Evolutionary conservation across 345 rosid genomes (phyloP).

Genomic region (Eutrema japonicum): DNA sequence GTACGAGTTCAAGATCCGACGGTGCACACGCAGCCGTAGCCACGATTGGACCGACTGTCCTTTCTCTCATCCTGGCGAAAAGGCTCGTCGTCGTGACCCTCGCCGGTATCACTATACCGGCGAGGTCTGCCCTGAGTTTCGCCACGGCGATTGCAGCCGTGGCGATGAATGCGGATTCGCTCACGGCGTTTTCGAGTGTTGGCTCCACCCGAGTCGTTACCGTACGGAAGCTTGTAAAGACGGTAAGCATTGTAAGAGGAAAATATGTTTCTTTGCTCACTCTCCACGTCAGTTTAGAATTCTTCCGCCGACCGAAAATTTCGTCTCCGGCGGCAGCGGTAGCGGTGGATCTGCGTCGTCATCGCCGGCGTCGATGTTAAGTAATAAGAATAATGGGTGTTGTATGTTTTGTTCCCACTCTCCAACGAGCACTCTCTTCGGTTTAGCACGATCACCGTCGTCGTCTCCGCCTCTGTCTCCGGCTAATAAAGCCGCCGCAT

Average conservation of each 20-base stretch:
- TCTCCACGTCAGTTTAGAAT: slow-evolving; percentile 66
- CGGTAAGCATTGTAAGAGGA: slow-evolving; percentile 67
- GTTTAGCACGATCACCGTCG: slow-evolving; percentile 62
- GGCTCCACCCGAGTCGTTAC: slow-evolving; percentile 76
- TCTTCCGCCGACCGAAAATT: slow-evolving; percentile 44
- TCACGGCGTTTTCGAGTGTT: slow-evolving; percentile 80
- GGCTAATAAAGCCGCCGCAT: slow-evolving; percentile 37
- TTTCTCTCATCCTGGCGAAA: slow-evolving; percentile 84
- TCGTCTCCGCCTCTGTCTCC: slow-evolving; percentile 83
- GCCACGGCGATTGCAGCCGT: slow-evolving; percentile 63
- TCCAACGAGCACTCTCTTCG: slow-evolving; percentile 76
- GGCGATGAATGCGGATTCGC: slow-evolving; percentile 72
- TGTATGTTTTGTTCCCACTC: slow-evolving; percentile 68
- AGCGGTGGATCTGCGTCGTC: slow-evolving; percentile 8
- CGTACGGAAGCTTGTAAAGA: slow-evolving; percentile 80
- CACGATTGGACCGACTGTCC: slow-evolving; percentile 99
- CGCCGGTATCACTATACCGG: slow-evolving; percentile 66
- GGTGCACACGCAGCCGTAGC: slow-evolving; percentile 86
- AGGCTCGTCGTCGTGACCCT: slow-evolving; percentile 91
- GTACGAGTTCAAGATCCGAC: slow-evolving; percentile 92
- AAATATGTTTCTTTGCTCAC: slow-evolving; percentile 79
- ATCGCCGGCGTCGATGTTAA: slow-evolving; percentile 19
- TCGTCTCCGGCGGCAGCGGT: neutral
- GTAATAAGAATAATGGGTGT: slow-evolving; percentile 38
- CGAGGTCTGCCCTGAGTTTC: slow-evolving; percentile 70